These are phyloP conservation scores for Hericium rajendrae DNA, from an alignment of 768 basidiomycete genomes.

Conservation along the genomic window DNA sequence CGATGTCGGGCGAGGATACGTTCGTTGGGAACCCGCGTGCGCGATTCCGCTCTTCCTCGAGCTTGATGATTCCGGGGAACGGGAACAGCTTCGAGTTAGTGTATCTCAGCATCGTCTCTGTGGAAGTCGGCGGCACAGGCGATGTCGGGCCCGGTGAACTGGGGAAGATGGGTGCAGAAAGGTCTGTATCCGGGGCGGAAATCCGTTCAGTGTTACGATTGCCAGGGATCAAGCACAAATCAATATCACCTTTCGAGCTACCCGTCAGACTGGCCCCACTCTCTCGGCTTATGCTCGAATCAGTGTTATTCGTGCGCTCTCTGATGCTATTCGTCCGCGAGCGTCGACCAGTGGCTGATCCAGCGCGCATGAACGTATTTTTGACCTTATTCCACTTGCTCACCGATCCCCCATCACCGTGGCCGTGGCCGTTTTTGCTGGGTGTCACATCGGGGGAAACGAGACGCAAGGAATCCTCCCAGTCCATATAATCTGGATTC, in stretches of 20 bases:
- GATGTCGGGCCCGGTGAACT: conserved; percentile 50
- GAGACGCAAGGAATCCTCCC: conserved; percentile 21
- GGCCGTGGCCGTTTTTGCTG: conserved; percentile 44
- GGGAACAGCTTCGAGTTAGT: conserved; percentile 76
- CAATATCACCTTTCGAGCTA: conserved; percentile 1
- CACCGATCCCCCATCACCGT: conserved; percentile 6
- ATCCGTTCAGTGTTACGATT: background rate
- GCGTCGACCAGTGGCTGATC: conserved; percentile 60
- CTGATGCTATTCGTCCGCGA: conserved; percentile 73
- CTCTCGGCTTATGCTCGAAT: conserved; percentile 22
- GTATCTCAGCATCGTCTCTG: conserved; percentile 64
- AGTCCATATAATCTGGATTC: conserved; percentile 18
- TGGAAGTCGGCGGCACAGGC: conserved; percentile 69
- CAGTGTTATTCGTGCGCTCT: conserved; percentile 57
- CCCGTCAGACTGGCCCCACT: conserved; percentile 16
- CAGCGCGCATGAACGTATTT: conserved; percentile 53
- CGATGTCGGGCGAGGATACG: conserved; percentile 39
- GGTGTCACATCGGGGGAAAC: conserved; percentile 24
- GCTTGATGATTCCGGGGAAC: conserved; percentile 76
- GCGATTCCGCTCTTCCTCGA: conserved; percentile 60
- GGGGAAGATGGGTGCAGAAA: conserved; percentile 28
- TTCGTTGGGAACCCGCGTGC: conserved; percentile 41
- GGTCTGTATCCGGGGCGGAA: background rate
- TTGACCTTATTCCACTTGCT: conserved; percentile 70
- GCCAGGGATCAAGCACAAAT: background rate